Evolutionary conservation across 352 stramenopile genomes (phyloP).

Genomic region (Phytophthora pisi): DNA sequence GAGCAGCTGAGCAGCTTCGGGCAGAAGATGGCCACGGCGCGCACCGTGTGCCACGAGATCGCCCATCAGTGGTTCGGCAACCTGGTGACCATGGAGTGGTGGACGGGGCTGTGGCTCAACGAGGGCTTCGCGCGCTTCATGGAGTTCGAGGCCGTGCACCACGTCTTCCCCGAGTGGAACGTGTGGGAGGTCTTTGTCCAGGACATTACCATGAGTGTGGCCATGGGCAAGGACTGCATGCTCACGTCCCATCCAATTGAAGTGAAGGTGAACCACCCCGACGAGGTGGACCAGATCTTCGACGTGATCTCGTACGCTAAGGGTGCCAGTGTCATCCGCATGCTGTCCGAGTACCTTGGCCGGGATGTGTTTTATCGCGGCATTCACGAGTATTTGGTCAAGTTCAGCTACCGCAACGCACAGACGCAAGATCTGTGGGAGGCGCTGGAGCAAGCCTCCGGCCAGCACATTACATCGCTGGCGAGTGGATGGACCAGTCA

Average conservation of each 20-base stretch:
- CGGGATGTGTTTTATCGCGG: slow-evolving; percentile 82
- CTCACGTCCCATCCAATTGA: slow-evolving; percentile 95
- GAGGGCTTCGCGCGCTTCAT: slow-evolving; percentile 98
- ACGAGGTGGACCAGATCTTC: slow-evolving; percentile 99
- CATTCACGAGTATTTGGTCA: slow-evolving; percentile 94
- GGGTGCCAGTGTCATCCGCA: slow-evolving; percentile 80
- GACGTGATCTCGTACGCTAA: slow-evolving; percentile 98
- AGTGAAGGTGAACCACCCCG: slow-evolving; percentile 92
- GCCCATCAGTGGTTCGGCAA: slow-evolving; percentile 98
- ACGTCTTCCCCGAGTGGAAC: slow-evolving; percentile 94
- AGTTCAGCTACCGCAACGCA: slow-evolving; percentile 94
- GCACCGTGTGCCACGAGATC: slow-evolving; percentile 98
- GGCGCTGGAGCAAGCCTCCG: slow-evolving; percentile 90
- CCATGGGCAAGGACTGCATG: slow-evolving; percentile 93
- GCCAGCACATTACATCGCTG: slow-evolving; percentile 91
- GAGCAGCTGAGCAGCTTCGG: slow-evolving; percentile 67
- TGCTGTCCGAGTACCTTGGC: slow-evolving; percentile 81
- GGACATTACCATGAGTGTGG: slow-evolving; percentile 73
- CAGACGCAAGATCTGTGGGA: slow-evolving; percentile 96
- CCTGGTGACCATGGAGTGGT: slow-evolving; percentile 99
- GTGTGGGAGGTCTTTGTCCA: slow-evolving; percentile 97
- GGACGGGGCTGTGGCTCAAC: slow-evolving; percentile 97
- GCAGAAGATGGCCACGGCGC: slow-evolving; percentile 85
- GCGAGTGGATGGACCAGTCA: slow-evolving; percentile 95
- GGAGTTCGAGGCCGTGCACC: slow-evolving; percentile 93